Evolutionary conservation across 2,329 filamentous ascomycete genomes (phyloP).

Genomic region (Trichoderma harzianum): DNA sequence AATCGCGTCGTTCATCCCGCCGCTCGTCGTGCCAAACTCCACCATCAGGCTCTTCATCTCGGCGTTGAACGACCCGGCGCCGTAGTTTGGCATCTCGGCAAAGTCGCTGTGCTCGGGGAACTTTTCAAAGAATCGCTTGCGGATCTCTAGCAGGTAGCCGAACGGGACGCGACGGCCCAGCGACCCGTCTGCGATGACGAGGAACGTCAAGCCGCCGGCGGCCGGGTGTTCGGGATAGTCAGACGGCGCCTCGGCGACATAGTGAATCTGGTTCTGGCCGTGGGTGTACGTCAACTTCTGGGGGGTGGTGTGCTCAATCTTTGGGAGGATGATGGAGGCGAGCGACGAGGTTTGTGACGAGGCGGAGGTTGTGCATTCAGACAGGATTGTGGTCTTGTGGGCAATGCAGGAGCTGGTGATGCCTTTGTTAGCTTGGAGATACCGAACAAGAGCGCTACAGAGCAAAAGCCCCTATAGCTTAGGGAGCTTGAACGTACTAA

Average conservation of each 20-base stretch:
- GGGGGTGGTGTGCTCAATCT: conserved; percentile 75
- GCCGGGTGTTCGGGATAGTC: conserved; percentile 56
- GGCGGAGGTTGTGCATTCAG: conserved; percentile 86
- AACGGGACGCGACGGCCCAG: conserved; percentile 88
- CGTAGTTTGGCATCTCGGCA: conserved; percentile 77
- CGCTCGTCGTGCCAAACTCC: conserved; percentile 75
- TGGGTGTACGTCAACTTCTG: conserved; percentile 95
- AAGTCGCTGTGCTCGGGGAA: conserved; percentile 71
- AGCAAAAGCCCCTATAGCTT: neutral
- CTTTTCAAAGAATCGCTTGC: conserved; percentile 75
- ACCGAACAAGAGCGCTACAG: neutral
- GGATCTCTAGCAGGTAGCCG: conserved; percentile 86
- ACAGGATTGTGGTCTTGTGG: conserved; percentile 85
- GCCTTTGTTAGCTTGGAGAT: neutral
- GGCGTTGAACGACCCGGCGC: conserved; percentile 81
- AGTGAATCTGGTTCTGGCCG: conserved; percentile 89
- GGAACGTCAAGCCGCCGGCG: conserved; percentile 82
- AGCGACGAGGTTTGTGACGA: conserved; percentile 80
- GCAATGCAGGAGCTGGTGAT: conserved; percentile 79
- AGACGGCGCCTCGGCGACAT: conserved; percentile 79
- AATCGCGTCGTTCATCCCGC: conserved; percentile 76
- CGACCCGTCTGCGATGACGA: conserved; percentile 78
- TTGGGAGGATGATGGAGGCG: conserved; percentile 90
- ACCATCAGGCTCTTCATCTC: conserved; percentile 75
- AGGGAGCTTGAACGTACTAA: conserved; percentile 50